A percentile compares a stretch with the other conserved stretches of the same genome.
Evolutionary conservation across 1,284 basidiomycete genomes (phyloP).

Genomic region (Amylostereum chailletii): DNA sequence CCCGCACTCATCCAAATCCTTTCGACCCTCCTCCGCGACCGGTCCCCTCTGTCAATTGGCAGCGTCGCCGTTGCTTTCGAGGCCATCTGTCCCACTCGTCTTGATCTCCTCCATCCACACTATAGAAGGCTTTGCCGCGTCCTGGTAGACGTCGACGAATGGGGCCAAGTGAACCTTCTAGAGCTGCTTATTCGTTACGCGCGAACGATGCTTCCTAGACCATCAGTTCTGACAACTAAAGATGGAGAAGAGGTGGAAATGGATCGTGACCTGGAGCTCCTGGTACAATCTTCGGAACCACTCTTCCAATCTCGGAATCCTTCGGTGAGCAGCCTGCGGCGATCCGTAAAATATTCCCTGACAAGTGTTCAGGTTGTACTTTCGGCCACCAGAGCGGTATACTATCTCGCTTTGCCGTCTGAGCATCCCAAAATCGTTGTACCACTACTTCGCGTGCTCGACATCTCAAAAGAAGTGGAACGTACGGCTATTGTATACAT

Average conservation of each 20-base stretch:
- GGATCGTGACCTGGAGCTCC: constrained; percentile 71
- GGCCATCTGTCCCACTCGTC: constrained; percentile 72
- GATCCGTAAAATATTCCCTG: neutral
- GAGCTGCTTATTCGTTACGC: constrained; percentile 80
- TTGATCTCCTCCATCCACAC: constrained; percentile 84
- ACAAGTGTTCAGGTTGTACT: constrained; percentile 54
- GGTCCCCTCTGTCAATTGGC: constrained; percentile 84
- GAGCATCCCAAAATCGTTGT: constrained; percentile 46
- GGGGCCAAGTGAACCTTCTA: constrained; percentile 85
- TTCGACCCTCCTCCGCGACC: constrained; percentile 68
- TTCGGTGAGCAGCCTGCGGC: constrained; percentile 43
- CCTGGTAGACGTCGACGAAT: constrained; percentile 89
- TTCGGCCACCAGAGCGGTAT: constrained; percentile 63
- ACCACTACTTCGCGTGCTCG: constrained; percentile 64
- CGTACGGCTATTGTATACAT: constrained; percentile 69
- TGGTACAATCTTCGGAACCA: constrained; percentile 67
- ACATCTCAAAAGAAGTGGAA: constrained; percentile 58
- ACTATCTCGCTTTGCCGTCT: constrained; percentile 60
- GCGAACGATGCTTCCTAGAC: constrained; percentile 75
- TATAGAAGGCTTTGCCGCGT: constrained; percentile 81
- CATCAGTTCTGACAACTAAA: constrained; percentile 28
- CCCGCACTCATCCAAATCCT: constrained; percentile 71
- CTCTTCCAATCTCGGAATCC: constrained; percentile 82
- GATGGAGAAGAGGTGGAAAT: constrained; percentile 34
- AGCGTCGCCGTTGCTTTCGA: constrained; percentile 82